phyloP scores from a whole-genome alignment of 1,284 basidiomycete species.

The Farysia itapuensis region DNA sequence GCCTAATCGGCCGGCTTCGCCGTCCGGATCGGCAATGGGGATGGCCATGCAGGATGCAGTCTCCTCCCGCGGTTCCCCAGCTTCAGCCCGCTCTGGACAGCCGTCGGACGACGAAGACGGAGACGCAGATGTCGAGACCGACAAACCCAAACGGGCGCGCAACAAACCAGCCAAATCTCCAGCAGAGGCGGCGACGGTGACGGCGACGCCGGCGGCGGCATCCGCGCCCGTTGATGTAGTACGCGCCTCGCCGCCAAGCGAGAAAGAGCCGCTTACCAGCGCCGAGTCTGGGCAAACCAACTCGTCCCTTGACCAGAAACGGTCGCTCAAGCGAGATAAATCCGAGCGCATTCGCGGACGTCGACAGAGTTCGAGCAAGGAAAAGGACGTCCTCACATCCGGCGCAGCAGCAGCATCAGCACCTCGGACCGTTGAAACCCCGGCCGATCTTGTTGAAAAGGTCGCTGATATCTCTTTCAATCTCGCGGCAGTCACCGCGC shows the following conservation, averaged over 20 bases:
- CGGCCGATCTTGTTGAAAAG: conserved; percentile 2
- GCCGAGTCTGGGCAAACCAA: neutral
- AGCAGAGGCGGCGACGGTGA: too few relatives aligned
- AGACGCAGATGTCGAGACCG: conserved; percentile 28
- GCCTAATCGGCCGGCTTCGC: neutral
- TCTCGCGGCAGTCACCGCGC: neutral
- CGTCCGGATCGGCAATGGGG: conserved; percentile 1
- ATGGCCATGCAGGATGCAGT: neutral
- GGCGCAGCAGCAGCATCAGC: conserved; percentile 5
- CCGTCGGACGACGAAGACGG: conserved; percentile 21
- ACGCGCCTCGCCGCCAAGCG: neutral
- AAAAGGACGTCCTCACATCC: conserved; percentile 18
- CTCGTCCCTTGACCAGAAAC: conserved; percentile 10
- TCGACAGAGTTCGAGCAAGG: conserved; percentile 26
- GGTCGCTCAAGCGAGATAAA: conserved; percentile 29
- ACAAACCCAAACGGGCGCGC: conserved; percentile 3
- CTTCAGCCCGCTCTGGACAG: conserved; percentile 6
- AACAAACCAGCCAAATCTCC: neutral
- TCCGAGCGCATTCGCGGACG: conserved; percentile 30
- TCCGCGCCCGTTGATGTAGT: too few relatives aligned
- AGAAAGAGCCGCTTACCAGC: neutral
- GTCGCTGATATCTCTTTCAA: conserved; percentile 3
- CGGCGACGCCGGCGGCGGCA: too few relatives aligned
- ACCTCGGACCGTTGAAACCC: neutral
- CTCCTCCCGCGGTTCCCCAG: conserved; percentile 8